Evolutionary conservation across 331 rosid species (phyloP), one percentile per base, ranked within the genome.

Genomic region (Cydonia oblonga): DNA sequence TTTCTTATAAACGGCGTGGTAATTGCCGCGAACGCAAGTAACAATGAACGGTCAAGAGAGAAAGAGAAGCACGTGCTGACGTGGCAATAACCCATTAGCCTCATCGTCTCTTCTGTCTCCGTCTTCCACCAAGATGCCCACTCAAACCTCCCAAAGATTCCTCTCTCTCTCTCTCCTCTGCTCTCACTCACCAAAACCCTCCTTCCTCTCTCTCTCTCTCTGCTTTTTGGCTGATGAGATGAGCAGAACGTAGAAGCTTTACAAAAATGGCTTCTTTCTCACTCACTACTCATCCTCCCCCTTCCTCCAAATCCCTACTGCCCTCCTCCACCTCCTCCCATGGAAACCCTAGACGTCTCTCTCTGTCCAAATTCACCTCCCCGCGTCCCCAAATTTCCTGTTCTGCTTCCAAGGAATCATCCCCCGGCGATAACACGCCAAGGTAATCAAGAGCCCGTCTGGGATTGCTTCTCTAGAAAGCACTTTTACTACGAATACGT

Each of bases 331-430:
- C 53, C 70, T n/a, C 75, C 51, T 24, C 56, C 1, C n/a, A 63
- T 60, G 23, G 67, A 46, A 56, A 40, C 70, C 40, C 57, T 38
- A 74, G 72, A 7, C 76, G 80, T 56, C 57, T 75, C 54, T 28
- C 74, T 59, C 72, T 81, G 5, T 65, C 84, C 65, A 79, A 68
- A 66, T 1, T 26, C 74, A 67, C 72, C 56, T 76, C 56, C 79
- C 30, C 74, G 33, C 83, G 78, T 15, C 32, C 84, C 40, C 78
- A 56, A 51, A 33, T 67, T 44, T 60, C 75, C 3, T 83, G 86
- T 57, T 90, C 90, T 77, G 87, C 92, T 23, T 69, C 91, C 20
- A 84, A 87, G 59, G 93, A 86, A 70, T 64, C 78, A 1, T 38
- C 75, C 74, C 46, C 78, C 56, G 22, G 63, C 66, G 93, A 88